A percentile compares a stretch with the other conserved stretches of the same genome.
These are phyloP conservation scores for Castanea sativa DNA, from an alignment of 306 rosid genomes.

Conservation along the genomic window DNA sequence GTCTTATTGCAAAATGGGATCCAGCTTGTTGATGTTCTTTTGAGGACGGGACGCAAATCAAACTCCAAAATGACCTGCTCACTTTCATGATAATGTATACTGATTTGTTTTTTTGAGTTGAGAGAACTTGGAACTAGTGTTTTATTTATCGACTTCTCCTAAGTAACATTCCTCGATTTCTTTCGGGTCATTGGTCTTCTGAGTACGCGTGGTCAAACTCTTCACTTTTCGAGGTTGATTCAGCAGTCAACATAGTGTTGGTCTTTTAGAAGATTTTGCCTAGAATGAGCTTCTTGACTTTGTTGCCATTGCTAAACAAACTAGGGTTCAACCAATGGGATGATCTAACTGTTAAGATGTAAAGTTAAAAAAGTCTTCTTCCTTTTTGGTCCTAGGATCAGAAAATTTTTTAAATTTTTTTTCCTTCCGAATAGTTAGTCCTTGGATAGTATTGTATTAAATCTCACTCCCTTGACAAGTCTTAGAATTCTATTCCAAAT, in stretches of 20 bases:
- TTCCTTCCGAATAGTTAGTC: too few species aligned
- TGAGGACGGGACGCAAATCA: too few species aligned
- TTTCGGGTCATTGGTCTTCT: background rate
- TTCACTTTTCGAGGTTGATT: background rate
- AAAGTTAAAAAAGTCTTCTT: too few species aligned
- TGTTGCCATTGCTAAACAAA: too few species aligned
- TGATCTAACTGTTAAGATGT: too few species aligned
- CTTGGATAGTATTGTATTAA: too few species aligned
- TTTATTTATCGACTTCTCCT: background rate
- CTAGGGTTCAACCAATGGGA: too few species aligned
- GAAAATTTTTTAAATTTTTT: too few species aligned
- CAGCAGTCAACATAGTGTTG: conserved; percentile 10
- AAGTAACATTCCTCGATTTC: conserved; percentile 11
- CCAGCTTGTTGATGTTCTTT: too few species aligned
- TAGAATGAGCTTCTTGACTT: background rate
- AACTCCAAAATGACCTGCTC: background rate
- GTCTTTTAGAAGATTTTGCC: conserved; percentile 3
- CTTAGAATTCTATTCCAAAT: too few species aligned
- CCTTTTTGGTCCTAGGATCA: too few species aligned
- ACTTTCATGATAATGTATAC: background rate
- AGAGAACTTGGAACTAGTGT: conserved; percentile 6
- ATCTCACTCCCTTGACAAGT: too few species aligned
- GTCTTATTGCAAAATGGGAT: background rate
- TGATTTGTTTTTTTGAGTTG: background rate
- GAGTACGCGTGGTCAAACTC: background rate